These are phyloP conservation scores for Marsdenia floribunda DNA, from an alignment of 257 asterid genomes.

Conservation along the genomic window DNA sequence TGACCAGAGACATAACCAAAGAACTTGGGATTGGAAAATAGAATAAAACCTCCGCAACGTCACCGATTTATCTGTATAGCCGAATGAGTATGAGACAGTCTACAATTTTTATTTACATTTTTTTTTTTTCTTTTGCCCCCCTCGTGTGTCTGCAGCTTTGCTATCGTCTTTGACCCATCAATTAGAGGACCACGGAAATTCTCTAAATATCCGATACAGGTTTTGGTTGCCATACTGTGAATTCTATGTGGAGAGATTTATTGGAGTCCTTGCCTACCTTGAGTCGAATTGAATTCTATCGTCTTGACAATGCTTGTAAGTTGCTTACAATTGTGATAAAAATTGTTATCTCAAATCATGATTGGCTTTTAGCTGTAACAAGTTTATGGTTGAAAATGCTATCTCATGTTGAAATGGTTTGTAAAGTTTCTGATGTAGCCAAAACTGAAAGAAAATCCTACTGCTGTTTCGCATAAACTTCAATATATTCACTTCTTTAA, in stretches of 20 bases:
- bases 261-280: not conserved
- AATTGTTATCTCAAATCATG: not conserved
- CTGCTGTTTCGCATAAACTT: too few species aligned
- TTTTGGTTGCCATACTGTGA: not conserved
- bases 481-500: too few species aligned
- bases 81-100: not conserved
- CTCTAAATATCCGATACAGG: not conserved
- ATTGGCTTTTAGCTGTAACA: not conserved
- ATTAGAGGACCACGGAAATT: not conserved
- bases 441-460: too few species aligned
- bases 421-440: not conserved
- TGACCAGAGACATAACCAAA: slow-evolving; percentile 70
- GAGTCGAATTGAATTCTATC: not conserved
- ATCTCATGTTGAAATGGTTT: not conserved
- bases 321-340: not conserved
- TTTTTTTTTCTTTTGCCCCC: not conserved
- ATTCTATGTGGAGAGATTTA: not conserved
- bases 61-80: slow-evolving; percentile 3
- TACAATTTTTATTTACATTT: not conserved
- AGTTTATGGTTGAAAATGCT: not conserved
- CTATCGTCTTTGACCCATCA: not conserved
- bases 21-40: slow-evolving; percentile 68
- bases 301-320: not conserved
- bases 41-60: slow-evolving; percentile 1
- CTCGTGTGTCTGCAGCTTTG: not conserved